Base-by-base conservation (phyloP, 78 protist genomes). In the Polysphondylium violaceum region DNA sequence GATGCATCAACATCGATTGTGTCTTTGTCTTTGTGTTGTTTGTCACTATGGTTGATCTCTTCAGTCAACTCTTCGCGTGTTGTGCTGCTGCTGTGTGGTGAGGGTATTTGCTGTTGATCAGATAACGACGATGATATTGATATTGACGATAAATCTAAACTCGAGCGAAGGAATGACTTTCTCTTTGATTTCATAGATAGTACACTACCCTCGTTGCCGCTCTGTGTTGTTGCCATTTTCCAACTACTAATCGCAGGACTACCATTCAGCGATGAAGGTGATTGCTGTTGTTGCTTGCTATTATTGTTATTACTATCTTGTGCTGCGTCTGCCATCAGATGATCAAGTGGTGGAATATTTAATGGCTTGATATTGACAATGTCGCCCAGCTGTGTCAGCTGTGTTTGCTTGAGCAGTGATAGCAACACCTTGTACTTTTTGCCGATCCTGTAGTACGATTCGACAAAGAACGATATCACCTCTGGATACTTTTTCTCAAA, bases 331-430 rank as follows among this genome's bases (percentile, higher is more conserved):
- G 29, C 5, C 5, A 9, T 17, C 7, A 4, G 7, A 56, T n/a
- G 21, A 29, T n/a, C 27, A 25, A 81, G 29, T 23, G 89, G 89
- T 41, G 89, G 89, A 25, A 81, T 81, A 58, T 81, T 81, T 41
- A 81, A 29, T 9, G 89, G 72, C 31, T 60, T 60, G 17, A 81
- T 25, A 56, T 69, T 81, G 5, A 69, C 51, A 23, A 72, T n/a
- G 6, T 81, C 89, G 29, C 89, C 89, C 27, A 81, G 19, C 41
- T 5, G 12, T 23, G 11, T 25, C 8, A 51, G 27, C 43, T 81
- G 89, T 35, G 74, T 44, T 41, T 44, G 47, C 27, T 81, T 81
- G 25, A 81, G 41, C 2, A 61, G 72, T 1, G 60, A 21, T 19
- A 81, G 21, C 29, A 81, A 38, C 6, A 38, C 3, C 55, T 81